Conservation (phyloP, 192 early-diverging fungal species). For the Coemansia sp. region DNA sequence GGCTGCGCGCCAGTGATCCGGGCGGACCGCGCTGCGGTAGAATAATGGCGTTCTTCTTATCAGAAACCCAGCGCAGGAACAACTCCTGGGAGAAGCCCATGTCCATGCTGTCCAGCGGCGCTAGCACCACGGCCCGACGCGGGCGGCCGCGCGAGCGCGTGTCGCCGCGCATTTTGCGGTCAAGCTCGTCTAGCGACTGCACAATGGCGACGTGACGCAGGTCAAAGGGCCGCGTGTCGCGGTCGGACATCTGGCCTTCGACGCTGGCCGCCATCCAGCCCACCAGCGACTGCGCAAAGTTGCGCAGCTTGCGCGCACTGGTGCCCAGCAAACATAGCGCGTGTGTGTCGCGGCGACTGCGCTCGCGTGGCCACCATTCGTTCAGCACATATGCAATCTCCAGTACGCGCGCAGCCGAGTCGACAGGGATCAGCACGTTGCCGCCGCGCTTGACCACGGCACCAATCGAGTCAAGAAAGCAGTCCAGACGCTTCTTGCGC, state of each 20-base stretch:
- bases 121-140: conserved; percentile 77
- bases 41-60: conserved; percentile 61
- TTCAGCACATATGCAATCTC: conserved; percentile 89
- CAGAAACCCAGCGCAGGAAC: conserved; percentile 67
- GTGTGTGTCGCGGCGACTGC: conserved; percentile 53
- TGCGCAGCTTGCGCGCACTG: conserved; percentile 67
- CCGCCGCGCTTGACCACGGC: conserved; percentile 61
- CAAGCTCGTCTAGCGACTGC: conserved; percentile 56
- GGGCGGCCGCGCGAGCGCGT: conserved; percentile 56
- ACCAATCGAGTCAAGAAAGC: conserved; percentile 60
- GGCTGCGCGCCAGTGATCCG: conserved; percentile 58
- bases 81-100: conserved; percentile 77
- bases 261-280: conserved; percentile 95
- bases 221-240: conserved; percentile 83
- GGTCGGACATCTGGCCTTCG: conserved; percentile 63
- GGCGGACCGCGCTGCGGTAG: conserved; percentile 75
- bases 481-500: conserved; percentile 69
- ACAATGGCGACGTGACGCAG: conserved; percentile 73
- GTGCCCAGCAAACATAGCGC: conserved; percentile 78
- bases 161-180: conserved; percentile 18
- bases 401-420: conserved; percentile 82
- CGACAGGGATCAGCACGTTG: conserved; percentile 85
- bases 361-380: conserved; percentile 67
- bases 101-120: conserved; percentile 73
- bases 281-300: conserved; percentile 83